Evolutionary conservation across 1,139 yeast species (phyloP), one percentile per base, ranked within the genome.

Genomic region (Sugiyamaella neomexicana): DNA sequence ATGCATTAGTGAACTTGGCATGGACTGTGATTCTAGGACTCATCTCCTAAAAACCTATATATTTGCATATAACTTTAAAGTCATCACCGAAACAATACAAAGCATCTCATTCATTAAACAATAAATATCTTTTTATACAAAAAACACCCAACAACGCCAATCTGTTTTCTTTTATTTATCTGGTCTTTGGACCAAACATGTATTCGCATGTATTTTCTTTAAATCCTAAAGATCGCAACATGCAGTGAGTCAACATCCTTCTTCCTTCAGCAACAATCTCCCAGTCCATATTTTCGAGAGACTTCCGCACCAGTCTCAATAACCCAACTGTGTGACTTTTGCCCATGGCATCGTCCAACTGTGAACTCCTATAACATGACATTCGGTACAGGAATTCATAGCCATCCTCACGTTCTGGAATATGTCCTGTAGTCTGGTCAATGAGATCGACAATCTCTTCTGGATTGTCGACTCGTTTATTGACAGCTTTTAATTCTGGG

Each of bases 11-110:
- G 10, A 69, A 68, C 44, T 63, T 72, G 38, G 62, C 65, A 2
- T 72, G 75, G 75, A 69, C 70, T 27, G 59, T 71, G 31, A 58
- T 68, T 7, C 59, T 72, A 32, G 73, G 74, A 7, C 60, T 70
- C 7, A 46, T 66, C 23, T 34, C 41, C 16, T 34, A 13, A 34
- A 8, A 34, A 13, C 13, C 13, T n/a, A 34, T n/a, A 34, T 45
- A 45, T 29, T 32, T 44, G 39, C 48, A 44, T 32, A 12, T 34
- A 17, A 32, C 2, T 9, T 9, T 7, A 29, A 29, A 29, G 3
- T 17, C 25, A 20, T 17, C 23, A 16, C 16, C n/a, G 20, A 7
- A n/a, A 20, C 15, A 12, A 8, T n/a, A 41, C 25, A 43, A 10
- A 13, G n/a, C 37, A 40, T 16, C 29, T 43, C 10, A 44, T 44